Evolutionary conservation across 345 rosid genomes (phyloP), one percentile per base, ranked within the genome.

Genomic region (Populus pruinosa): DNA sequence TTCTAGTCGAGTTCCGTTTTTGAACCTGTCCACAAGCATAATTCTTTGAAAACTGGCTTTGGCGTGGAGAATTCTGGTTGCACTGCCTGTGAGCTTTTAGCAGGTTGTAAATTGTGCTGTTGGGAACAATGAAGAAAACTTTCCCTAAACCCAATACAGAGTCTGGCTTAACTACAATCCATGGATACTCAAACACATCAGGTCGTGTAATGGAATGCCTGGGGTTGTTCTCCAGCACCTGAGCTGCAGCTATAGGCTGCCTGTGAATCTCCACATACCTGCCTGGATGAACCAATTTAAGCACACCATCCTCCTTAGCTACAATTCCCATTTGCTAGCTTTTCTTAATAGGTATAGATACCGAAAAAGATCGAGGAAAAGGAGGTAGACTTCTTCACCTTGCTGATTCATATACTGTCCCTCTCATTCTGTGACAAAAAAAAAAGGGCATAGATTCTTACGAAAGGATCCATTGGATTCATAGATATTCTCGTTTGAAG

Each of bases 201-300:
- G 89, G 89, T 39, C 88, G 68, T 1, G 91, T 84, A 12, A 90
- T 67, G 5, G 87, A 82, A 82, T 90, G 91, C 86, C 89, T 84
- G 0, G 88, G 88, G 55, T 87, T 81, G 81, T 77, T 86, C 74
- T 49, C 69, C 84, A 88, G 72, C 70, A 90, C 78, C 67, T 87
- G 79, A 7, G 80, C 84, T 21, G 91, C 89, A 27, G 69, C n/a
- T 33, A 88, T 4, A 2, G 93, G 83, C 63, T 81, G 33, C 20
- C 6, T 73, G 76, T 21, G 84, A 49, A 82, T 75, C 85, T 85
- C 89, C 35, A 83, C 80, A 36, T 39, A 2, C 77, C 85, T 36
- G 13, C 91, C 89, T 0, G 87, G 87, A 78, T 76, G 83, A 16
- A 87, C 90, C 74, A 85, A 71, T 65, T 85, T 88, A 63, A 87